Evolutionary conservation across 768 basidiomycete species (phyloP), one percentile per base, ranked within the genome.

Genomic region (Daedalea quercina): DNA sequence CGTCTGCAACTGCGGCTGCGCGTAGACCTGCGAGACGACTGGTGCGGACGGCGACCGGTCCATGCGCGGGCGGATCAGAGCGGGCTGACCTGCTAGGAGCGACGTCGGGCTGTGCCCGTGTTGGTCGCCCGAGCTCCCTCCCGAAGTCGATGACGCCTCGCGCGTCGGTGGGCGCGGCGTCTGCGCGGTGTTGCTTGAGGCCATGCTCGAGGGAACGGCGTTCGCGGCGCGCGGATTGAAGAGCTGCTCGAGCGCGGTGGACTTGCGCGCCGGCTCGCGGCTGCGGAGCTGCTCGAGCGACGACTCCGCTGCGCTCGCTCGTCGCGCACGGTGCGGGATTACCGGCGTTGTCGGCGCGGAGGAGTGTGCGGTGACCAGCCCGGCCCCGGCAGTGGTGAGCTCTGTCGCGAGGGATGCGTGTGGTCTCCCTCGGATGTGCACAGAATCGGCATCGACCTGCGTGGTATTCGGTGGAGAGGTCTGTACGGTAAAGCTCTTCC

Each of bases 221-320:
- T 40, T 19, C 23, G 37, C 7, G 33, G 41, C 23, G 17, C 33
- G 11, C n/a, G 22, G 22, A 13, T 9, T 23, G 51, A 43, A 33
- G 17, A 25, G 41, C 23, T n/a, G 44, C 51, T 41, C 52, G 17
- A 22, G 47, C 24, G 23, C n/a, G 15, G 24, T 51, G 9, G 50
- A 45, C 40, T 34, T 41, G 47, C 47, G 53, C 33, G 28, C 75
- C 71, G 12, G 71, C 71, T 70, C 1, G 67, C 54, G 75, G 55
- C 67, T 77, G 13, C 81, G 75, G 22, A 86, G 70, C 55, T 85
- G 81, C 59, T 85, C 85, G 12, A 88, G 70, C 0, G 84, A 79
- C 47, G 77, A 79, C 63, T 88, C 85, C 0, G 86, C 85, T 11
- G 80, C 82, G 55, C 85, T 87, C 3, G 79, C 69, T 52, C 82